A percentile compares a stretch with the other conserved stretches of the same genome.
phyloP scores from a whole-genome alignment of 352 stramenopile genomes.

The Phytophthora macrochlamydospora region DNA sequence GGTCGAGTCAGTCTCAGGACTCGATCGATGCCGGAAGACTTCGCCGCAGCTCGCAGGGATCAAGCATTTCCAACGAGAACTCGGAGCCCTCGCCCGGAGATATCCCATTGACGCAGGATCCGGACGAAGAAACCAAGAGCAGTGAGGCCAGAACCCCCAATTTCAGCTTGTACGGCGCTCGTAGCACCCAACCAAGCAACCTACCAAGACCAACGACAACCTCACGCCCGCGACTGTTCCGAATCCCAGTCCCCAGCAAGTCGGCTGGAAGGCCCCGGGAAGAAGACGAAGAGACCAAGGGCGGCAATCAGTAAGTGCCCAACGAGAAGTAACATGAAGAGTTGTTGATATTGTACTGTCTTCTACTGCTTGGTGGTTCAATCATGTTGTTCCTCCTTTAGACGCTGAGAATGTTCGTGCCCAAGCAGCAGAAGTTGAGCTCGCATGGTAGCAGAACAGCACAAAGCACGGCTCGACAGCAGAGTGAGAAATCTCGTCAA shows the following conservation, averaged over 20 bases:
- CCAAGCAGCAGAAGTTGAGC: conserved; percentile 12
- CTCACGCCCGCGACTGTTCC: conserved; percentile 10
- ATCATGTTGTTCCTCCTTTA: not conserved
- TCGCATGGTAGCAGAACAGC: not conserved
- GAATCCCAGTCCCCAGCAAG: not conserved
- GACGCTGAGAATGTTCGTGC: conserved; percentile 25
- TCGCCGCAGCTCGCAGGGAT: conserved; percentile 26
- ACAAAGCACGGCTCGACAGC: conserved; percentile 1
- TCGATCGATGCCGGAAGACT: conserved; percentile 22
- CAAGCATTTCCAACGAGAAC: conserved; percentile 24
- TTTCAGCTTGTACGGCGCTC: conserved; percentile 27
- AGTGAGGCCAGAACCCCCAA: conserved; percentile 13
- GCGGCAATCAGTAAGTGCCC: conserved; percentile 11
- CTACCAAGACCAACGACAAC: conserved; percentile 9
- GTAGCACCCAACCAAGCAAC: not conserved
- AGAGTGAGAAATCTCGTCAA: conserved; percentile 6
- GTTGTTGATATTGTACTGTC: not conserved
- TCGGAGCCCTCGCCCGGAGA: conserved; percentile 32
- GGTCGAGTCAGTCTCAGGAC: conserved; percentile 39
- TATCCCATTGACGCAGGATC: conserved; percentile 8
- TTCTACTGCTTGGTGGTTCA: too few relatives aligned
- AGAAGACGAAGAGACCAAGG: conserved; percentile 28
- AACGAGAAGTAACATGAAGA: conserved; percentile 2
- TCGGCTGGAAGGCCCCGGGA: not conserved
- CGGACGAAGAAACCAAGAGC: conserved; percentile 26